Evolutionary conservation across 495 filamentous ascomycete genomes (phyloP), one percentile per base, ranked within the genome.

Genomic region (Aspergillus taichungensis): DNA sequence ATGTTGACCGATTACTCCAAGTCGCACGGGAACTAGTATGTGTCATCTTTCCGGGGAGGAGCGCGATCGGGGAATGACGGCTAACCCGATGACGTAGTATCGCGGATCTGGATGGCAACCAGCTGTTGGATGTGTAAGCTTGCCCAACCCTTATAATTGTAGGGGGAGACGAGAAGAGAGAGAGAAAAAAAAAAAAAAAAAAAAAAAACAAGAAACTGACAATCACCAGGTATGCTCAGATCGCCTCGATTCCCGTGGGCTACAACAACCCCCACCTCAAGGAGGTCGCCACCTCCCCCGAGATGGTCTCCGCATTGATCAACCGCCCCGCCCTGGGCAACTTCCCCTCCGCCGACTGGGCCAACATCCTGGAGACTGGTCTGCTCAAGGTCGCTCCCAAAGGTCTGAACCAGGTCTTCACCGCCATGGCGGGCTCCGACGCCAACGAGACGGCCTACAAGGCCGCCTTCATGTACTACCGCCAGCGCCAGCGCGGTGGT

Each of bases 391-490:
- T 87, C 41, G 89, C 94, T 6, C 92, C 92, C 37, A 88, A 85
- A 62, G 92, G 94, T 12, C 72, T 95, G 54, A 70, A 94, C 75
- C 88, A 97, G 65, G 92, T 98, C 55, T 97, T 97, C 76, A 98
- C 92, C 18, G 91, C 84, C 53, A 87, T 89, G 80, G 80, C 91
- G 42, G 92, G 92, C 52, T 95, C 88, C 7, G 92, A 98, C 60
- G 94, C 92, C 64, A 97, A 96, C 72, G 94, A 99, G 68, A 88
- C 88, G n/a, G 94, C 94, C 40, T 99, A 90, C 77, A 98, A 98
- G 67, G 92, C 92, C 32, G 92, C 92, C 44, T 97, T 97, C 75
- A 98, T 98, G 83, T 98, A 86, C 79, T 84, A 84, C 50, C 84
- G 90, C 14, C 88, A 89, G 61, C 77, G 82, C 35, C 81, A 95